Conservation (phyloP, 2,329 filamentous ascomycete species). For the Fusarium armeniacum region DNA sequence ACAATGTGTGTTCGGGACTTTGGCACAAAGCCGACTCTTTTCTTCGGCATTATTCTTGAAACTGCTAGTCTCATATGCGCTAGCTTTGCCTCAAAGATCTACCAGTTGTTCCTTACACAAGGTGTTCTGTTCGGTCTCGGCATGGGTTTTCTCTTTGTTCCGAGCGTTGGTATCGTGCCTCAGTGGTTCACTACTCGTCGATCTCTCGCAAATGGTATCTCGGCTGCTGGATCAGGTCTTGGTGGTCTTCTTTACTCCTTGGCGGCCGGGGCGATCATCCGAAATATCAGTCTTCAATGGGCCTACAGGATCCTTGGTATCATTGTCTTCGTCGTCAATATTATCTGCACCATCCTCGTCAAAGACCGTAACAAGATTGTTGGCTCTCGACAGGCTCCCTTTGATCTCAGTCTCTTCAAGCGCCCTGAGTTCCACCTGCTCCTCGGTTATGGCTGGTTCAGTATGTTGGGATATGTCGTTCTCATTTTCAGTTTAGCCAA, state of each 20-base stretch:
- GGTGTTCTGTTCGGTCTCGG: slow-evolving; percentile 83
- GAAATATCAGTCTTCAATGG: slow-evolving; percentile 74
- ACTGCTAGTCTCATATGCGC: slow-evolving; percentile 76
- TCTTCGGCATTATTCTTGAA: slow-evolving; percentile 75
- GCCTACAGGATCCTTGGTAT: slow-evolving; percentile 76
- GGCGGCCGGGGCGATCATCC: slow-evolving; percentile 76
- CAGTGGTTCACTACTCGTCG: slow-evolving; percentile 81
- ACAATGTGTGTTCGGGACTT: slow-evolving; percentile 71
- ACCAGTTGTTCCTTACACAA: slow-evolving; percentile 82
- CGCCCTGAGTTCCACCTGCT: slow-evolving; percentile 74
- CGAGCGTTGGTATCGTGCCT: slow-evolving; percentile 74
- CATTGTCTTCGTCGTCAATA: slow-evolving; percentile 74
- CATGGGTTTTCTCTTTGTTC: slow-evolving; percentile 82
- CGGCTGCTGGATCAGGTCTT: slow-evolving; percentile 78
- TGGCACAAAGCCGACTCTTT: slow-evolving; percentile 74
- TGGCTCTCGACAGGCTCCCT: slow-evolving; percentile 75
- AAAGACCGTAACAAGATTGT: slow-evolving; percentile 79
- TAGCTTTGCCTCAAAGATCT: slow-evolving; percentile 76
- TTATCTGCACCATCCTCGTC: slow-evolving; percentile 72
- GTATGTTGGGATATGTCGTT: slow-evolving; percentile 80
- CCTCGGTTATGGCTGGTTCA: slow-evolving; percentile 77
- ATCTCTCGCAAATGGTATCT: slow-evolving; percentile 77
- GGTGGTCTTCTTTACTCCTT: slow-evolving; percentile 81
- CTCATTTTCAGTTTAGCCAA: slow-evolving; percentile 83
- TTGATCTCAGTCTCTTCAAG: slow-evolving; percentile 74